Conservation (phyloP, 108 stramenopile species). For the Aureococcus anophagefferens region DNA sequence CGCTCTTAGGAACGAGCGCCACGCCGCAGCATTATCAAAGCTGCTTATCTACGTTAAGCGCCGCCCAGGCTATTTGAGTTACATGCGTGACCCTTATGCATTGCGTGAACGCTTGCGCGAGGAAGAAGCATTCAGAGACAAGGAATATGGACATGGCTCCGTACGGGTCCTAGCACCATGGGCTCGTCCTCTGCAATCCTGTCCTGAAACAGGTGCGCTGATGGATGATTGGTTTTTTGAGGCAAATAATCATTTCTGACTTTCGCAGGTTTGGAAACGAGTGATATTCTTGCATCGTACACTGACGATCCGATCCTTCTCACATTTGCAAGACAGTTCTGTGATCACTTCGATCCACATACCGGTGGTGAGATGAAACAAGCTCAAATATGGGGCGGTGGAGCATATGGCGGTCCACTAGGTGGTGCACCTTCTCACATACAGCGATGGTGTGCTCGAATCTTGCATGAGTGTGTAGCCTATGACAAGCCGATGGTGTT, state of each 20-base stretch:
- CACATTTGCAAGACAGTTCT: constrained; percentile 60
- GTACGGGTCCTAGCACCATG: too few relatives aligned
- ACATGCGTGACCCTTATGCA: constrained; percentile 48
- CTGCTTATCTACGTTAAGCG: constrained; percentile 63
- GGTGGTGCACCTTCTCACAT: background rate
- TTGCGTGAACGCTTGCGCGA: too few relatives aligned
- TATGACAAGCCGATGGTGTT: constrained; percentile 49
- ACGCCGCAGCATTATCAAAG: too few relatives aligned
- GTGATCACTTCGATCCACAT: constrained; percentile 12
- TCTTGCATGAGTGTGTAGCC: constrained; percentile 50
- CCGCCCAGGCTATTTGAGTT: constrained; percentile 56
- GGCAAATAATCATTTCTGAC: constrained; percentile 22
- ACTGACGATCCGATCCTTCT: constrained; percentile 59
- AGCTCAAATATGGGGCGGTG: constrained; percentile 3
- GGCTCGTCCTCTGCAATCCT: too few relatives aligned
- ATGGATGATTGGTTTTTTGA: too few relatives aligned
- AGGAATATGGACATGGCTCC: too few relatives aligned
- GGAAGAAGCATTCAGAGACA: too few relatives aligned
- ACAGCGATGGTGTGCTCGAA: constrained; percentile 46
- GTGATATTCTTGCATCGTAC: constrained; percentile 38
- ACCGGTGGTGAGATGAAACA: constrained; percentile 6
- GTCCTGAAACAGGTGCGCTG: too few relatives aligned
- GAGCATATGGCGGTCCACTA: too few relatives aligned
- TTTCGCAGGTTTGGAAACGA: too few relatives aligned
- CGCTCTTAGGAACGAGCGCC: too few relatives aligned